These are phyloP conservation scores for Nitzschia palea DNA, from an alignment of 108 stramenopile species.

Conservation along the genomic window DNA sequence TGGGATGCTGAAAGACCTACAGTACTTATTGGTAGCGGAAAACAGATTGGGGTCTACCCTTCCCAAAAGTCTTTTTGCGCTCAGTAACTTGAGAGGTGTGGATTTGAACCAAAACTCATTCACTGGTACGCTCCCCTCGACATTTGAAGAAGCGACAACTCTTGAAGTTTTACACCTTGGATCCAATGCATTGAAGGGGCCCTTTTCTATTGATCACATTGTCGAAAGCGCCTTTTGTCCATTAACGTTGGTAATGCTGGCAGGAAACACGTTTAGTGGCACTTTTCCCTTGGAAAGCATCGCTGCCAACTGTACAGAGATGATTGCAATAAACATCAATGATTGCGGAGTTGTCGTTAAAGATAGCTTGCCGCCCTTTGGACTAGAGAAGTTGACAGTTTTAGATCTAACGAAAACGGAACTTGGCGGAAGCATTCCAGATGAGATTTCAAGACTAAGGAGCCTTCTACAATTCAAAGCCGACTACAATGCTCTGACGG, in stretches of 20 bases:
- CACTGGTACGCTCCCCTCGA: slow-evolving; percentile 49
- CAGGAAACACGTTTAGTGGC: neutral
- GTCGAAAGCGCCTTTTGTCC: neutral
- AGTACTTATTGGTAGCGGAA: neutral
- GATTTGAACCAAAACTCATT: slow-evolving; percentile 37
- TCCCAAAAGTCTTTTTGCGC: slow-evolving; percentile 3
- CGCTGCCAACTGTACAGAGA: neutral
- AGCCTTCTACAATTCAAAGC: neutral
- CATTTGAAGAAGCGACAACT: slow-evolving; percentile 17
- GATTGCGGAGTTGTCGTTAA: neutral
- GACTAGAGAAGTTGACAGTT: neutral
- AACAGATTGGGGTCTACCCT: slow-evolving; percentile 3
- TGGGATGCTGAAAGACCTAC: neutral
- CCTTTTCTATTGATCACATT: slow-evolving; percentile 30
- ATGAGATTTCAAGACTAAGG: neutral
- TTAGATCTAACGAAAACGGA: neutral
- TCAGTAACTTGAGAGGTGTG: neutral
- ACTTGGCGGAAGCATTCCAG: neutral
- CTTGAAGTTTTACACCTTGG: slow-evolving; percentile 37
- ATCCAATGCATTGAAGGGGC: slow-evolving; percentile 41
- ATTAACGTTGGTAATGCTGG: neutral
- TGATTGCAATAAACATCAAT: neutral
- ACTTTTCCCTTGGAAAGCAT: slow-evolving; percentile 4
- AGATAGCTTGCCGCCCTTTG: neutral
- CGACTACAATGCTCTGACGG: slow-evolving; percentile 2